Evolutionary conservation across 768 basidiomycete species (phyloP).

Genomic region (Panellus pusillus): DNA sequence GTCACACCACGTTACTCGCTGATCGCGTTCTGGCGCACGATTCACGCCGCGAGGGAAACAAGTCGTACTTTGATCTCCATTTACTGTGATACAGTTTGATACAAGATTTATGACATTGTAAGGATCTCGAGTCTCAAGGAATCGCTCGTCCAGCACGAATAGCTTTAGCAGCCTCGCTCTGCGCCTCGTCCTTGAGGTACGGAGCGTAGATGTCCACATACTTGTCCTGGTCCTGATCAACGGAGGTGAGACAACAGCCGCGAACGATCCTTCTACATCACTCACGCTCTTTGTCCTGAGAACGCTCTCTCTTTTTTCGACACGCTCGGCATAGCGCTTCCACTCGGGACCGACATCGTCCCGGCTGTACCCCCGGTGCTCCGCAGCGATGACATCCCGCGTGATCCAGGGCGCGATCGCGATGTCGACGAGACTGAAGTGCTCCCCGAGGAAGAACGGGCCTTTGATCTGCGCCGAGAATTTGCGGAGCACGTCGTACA

Average conservation of each 20-base stretch:
- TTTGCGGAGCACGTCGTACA: slow-evolving; percentile 37
- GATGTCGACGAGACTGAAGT: slow-evolving; percentile 47
- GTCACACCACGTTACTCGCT: too few species aligned
- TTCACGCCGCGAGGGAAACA: too few species aligned
- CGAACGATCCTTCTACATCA: not conserved
- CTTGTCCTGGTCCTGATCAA: slow-evolving; percentile 38
- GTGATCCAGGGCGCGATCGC: slow-evolving; percentile 49
- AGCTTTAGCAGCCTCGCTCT: slow-evolving; percentile 54
- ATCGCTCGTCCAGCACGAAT: slow-evolving; percentile 43
- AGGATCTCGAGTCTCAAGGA: slow-evolving; percentile 28
- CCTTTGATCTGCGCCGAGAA: slow-evolving; percentile 39
- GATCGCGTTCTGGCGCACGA: too few species aligned
- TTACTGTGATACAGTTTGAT: too few species aligned
- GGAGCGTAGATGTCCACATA: slow-evolving; percentile 50
- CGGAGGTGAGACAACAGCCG: not conserved
- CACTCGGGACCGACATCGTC: slow-evolving; percentile 38
- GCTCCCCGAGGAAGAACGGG: slow-evolving; percentile 50
- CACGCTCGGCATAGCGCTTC: slow-evolving; percentile 36
- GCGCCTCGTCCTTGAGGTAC: slow-evolving; percentile 57
- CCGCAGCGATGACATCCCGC: slow-evolving; percentile 41
- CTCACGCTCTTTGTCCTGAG: slow-evolving; percentile 39
- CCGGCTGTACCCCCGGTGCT: slow-evolving; percentile 42
- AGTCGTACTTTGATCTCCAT: too few species aligned
- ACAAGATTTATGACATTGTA: too few species aligned
- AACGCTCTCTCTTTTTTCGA: slow-evolving; percentile 40